Evolutionary conservation across 148 eudicot genomes (phyloP).

Genomic region (Heliosperma pusillum): DNA sequence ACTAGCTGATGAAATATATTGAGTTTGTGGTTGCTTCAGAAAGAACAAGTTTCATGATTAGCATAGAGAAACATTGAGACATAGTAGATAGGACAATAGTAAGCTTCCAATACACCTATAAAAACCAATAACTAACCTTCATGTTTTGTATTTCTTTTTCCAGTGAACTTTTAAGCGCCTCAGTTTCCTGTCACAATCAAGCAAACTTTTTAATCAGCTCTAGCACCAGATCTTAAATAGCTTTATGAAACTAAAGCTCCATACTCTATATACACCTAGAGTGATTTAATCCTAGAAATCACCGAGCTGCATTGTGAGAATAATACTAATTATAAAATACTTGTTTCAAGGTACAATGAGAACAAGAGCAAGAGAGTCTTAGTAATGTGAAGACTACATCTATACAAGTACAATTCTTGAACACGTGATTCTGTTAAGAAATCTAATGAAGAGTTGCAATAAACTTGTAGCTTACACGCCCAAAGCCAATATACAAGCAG

Average conservation of each 20-base stretch:
- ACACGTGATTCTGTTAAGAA: not conserved
- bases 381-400: not conserved
- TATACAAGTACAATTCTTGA: not conserved
- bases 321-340: not conserved
- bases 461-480: not conserved
- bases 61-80: not conserved
- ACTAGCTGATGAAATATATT: slow-evolving; percentile 20
- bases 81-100: not conserved
- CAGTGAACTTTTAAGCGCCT: slow-evolving; percentile 50
- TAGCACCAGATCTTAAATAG: not conserved
- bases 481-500: not conserved
- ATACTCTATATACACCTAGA: not conserved
- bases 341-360: not conserved
- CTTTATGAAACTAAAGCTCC: not conserved
- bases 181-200: slow-evolving; percentile 45
- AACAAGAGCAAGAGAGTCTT: not conserved
- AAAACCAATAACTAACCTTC: slow-evolving; percentile 35
- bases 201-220: slow-evolving; percentile 1
- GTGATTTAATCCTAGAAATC: not conserved
- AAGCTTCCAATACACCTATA: not conserved
- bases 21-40: slow-evolving; percentile 44
- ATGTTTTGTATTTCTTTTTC: slow-evolving; percentile 48
- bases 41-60: slow-evolving; percentile 14
- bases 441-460: not conserved
- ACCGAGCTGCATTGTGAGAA: not conserved